A percentile compares a stretch with the other conserved stretches of the same genome.
These are phyloP conservation scores for Adansonia digitata DNA, from an alignment of 345 rosid species.

Conservation along the genomic window DNA sequence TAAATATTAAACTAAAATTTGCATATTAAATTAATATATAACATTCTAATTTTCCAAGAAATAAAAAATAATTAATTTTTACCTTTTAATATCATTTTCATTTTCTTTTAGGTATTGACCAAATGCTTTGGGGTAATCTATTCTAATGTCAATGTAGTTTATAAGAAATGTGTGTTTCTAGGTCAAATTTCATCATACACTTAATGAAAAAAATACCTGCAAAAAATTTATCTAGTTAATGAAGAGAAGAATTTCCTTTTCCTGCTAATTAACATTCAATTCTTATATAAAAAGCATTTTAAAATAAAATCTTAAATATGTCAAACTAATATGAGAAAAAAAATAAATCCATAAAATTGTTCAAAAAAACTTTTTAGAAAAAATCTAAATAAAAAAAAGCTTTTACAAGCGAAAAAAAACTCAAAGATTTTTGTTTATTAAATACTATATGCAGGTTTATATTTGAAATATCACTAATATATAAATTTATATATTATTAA, in stretches of 20 bases:
- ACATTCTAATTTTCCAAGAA: background rate
- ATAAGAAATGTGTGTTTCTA: conserved; percentile 1
- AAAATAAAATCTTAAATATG: too few species aligned
- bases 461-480: too few species aligned
- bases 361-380: too few species aligned
- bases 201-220: background rate
- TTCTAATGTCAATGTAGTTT: conserved; percentile 20
- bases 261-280: background rate
- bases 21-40: background rate
- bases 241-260: background rate
- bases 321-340: too few species aligned
- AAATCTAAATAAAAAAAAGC: background rate
- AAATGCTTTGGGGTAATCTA: conserved; percentile 12
- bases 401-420: background rate
- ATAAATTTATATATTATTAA: background rate
- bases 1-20: background rate
- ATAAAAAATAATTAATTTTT: background rate
- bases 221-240: background rate
- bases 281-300: accelerated
- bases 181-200: conserved; percentile 29
- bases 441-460: too few species aligned
- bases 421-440: background rate
- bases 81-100: conserved; percentile 15
- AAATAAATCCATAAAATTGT: too few species aligned
- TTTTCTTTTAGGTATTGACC: conserved; percentile 54